Conservation (phyloP, 768 basidiomycete genomes). For the Auriscalpium microsporum region DNA sequence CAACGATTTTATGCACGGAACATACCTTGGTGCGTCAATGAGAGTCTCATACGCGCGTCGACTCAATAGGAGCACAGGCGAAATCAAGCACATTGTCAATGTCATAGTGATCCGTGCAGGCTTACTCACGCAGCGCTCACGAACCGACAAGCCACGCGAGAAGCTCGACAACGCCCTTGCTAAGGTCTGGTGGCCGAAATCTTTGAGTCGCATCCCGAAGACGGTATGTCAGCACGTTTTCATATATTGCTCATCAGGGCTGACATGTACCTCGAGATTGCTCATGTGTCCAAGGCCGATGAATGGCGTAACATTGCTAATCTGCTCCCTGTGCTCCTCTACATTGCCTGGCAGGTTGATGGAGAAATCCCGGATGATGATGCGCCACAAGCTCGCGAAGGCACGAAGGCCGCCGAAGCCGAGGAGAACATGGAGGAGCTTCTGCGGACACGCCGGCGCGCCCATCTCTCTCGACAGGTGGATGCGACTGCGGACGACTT, state of each 20-base stretch:
- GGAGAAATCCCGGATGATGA: neutral
- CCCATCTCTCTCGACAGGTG: neutral
- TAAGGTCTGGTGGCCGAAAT: neutral
- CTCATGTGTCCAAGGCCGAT: neutral
- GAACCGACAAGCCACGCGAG: neutral
- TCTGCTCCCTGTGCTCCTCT: neutral
- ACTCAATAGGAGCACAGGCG: no score
- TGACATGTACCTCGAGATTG: neutral
- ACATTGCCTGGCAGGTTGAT: neutral
- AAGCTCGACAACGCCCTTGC: neutral
- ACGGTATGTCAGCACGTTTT: no score
- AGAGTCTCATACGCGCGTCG: no score
- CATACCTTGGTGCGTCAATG: no score
- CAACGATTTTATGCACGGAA: neutral
- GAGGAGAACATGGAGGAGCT: neutral
- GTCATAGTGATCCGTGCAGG: neutral
- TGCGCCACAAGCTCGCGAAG: neutral
- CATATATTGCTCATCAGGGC: no score
- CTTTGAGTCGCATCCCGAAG: neutral
- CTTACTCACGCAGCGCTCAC: neutral
- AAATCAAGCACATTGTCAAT: neutral
- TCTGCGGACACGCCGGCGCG: neutral
- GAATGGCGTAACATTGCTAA: neutral
- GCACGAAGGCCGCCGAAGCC: neutral
- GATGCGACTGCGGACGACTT: neutral